These are phyloP conservation scores for Leavenworthia alabamica DNA, from an alignment of 345 rosid species.

Conservation along the genomic window DNA sequence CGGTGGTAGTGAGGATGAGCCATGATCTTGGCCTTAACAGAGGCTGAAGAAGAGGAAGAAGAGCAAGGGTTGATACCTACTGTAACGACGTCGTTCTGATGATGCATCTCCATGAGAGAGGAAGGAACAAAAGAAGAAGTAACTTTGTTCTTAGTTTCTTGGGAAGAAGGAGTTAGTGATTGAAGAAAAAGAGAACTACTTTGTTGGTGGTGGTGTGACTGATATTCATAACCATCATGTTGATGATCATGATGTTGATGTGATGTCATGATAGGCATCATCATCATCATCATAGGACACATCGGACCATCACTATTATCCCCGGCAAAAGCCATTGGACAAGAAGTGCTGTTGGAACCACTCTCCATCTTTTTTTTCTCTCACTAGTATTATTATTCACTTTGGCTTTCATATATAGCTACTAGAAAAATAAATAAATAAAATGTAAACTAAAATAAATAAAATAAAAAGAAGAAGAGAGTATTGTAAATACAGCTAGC, in stretches of 20 bases:
- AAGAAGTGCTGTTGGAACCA: slow-evolving; percentile 60
- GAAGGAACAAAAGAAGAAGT: slow-evolving; percentile 32
- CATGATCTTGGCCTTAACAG: slow-evolving; percentile 87
- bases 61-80: slow-evolving; percentile 21
- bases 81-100: slow-evolving; percentile 19
- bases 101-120: slow-evolving; percentile 58
- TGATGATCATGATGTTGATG: slow-evolving; percentile 31
- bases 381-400: slow-evolving; percentile 31
- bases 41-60: slow-evolving; percentile 33
- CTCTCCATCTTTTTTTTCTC: slow-evolving; percentile 54
- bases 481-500: slow-evolving; percentile 32
- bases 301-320: slow-evolving; percentile 57
- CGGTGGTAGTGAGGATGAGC: slow-evolving; percentile 96
- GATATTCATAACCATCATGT: slow-evolving; percentile 37
- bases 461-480: slow-evolving; percentile 2
- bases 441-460: background rate
- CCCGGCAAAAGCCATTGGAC: slow-evolving; percentile 69
- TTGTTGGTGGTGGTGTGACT: slow-evolving; percentile 34
- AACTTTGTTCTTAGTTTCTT: slow-evolving; percentile 34
- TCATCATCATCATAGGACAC: slow-evolving; percentile 56
- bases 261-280: slow-evolving; percentile 55
- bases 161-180: slow-evolving; percentile 17
- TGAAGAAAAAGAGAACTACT: slow-evolving; percentile 30
- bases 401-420: slow-evolving; percentile 41
- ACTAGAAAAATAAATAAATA: slow-evolving; percentile 3